Percentiles rank a stretch among this genome's conserved stretches.
Conservation (phyloP, 2,329 filamentous ascomycete genomes). For the Cercospora zeina region DNA sequence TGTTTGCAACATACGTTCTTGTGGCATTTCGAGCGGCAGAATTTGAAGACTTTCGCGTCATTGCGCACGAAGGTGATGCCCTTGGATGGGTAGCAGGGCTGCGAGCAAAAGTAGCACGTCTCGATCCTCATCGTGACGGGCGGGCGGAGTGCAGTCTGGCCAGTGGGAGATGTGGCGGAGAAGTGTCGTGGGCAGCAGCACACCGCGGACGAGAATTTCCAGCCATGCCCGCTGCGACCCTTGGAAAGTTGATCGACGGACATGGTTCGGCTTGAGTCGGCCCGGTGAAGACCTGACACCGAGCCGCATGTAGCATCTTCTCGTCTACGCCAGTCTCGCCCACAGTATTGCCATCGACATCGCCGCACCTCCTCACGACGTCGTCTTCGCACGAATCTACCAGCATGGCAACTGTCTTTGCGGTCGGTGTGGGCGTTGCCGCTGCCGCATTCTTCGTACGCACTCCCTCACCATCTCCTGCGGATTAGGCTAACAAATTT, state of each 20-base stretch:
- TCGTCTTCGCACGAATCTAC: neutral
- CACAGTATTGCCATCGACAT: neutral
- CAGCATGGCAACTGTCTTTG: slow-evolving; percentile 61
- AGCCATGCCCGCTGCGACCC: neutral
- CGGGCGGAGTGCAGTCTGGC: neutral
- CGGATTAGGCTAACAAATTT: slow-evolving; percentile 6
- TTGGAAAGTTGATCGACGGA: slow-evolving; percentile 8
- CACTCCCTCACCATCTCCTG: neutral
- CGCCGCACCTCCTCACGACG: neutral
- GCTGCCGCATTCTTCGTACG: slow-evolving; percentile 66
- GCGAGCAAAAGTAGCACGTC: slow-evolving; percentile 71
- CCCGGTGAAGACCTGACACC: neutral
- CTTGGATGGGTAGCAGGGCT: slow-evolving; percentile 65
- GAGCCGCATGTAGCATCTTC: neutral
- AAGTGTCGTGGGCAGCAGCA: neutral
- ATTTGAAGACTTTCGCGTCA: slow-evolving; percentile 65
- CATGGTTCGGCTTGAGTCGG: slow-evolving; percentile 3
- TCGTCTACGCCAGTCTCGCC: neutral
- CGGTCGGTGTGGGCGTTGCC: slow-evolving; percentile 62
- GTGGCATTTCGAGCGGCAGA: slow-evolving; percentile 69
- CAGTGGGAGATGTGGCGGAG: slow-evolving; percentile 1
- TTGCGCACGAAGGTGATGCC: slow-evolving; percentile 67
- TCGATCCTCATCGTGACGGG: slow-evolving; percentile 52
- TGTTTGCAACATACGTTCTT: slow-evolving; percentile 50
- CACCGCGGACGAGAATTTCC: slow-evolving; percentile 2